Evolutionary conservation across 2,329 filamentous ascomycete genomes (phyloP).

Genomic region (Leptographium galeiforme): DNA sequence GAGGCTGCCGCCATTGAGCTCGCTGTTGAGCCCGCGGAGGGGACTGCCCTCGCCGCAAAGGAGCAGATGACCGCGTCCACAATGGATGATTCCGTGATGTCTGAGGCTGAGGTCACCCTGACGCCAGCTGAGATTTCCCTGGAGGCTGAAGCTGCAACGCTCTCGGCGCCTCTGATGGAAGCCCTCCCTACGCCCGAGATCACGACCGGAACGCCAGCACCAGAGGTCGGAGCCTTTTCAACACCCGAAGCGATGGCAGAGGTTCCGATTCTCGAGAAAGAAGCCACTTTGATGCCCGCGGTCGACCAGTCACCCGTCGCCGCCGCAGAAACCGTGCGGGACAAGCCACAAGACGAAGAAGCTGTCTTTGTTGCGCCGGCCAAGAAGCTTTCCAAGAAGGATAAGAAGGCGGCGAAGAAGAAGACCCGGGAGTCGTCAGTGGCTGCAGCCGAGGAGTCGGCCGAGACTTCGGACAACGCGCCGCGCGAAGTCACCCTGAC

Average conservation of each 20-base stretch:
- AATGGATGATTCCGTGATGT: no score
- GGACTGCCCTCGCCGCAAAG: background rate
- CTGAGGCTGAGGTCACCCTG: background rate
- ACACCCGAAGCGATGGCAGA: no score
- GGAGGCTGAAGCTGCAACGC: no score
- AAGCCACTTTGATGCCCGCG: no score
- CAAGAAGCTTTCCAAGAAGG: constrained; percentile 1
- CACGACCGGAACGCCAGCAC: no score
- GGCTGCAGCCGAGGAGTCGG: background rate
- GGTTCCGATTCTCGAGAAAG: no score
- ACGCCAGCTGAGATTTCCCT: background rate
- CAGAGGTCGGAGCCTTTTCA: background rate
- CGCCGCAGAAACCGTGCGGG: background rate
- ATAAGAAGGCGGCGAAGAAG: background rate
- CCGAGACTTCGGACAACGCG: no score
- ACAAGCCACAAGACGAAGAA: background rate
- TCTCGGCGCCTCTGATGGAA: background rate
- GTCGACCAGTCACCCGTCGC: background rate
- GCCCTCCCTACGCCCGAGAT: background rate
- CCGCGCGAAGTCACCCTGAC: no score
- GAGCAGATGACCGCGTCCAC: background rate
- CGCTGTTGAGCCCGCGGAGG: background rate
- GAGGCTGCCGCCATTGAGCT: background rate
- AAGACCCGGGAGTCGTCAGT: background rate
- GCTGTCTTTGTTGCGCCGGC: background rate